Evolutionary conservation across 2,329 filamentous ascomycete genomes (phyloP).

Genomic region (Microdochium paspali): DNA sequence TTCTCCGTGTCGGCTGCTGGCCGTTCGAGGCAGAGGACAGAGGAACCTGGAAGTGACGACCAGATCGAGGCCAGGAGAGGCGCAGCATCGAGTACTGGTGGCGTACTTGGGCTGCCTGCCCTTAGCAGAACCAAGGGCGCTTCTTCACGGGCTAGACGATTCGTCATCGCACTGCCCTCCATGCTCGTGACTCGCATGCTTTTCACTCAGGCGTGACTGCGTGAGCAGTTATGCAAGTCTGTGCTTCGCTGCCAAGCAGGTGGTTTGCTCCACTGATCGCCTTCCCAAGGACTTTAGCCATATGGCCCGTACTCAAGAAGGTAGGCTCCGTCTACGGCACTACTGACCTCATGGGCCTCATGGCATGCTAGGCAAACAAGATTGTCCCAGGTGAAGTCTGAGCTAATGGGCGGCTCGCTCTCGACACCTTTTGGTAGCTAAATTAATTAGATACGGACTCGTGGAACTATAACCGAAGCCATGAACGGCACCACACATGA

Average conservation of each 20-base stretch:
- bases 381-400: background rate
- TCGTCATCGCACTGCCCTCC: constrained; percentile 20
- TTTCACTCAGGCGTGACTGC: constrained; percentile 4
- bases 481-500: background rate
- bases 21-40: no score
- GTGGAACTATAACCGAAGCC: background rate
- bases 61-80: constrained; percentile 14
- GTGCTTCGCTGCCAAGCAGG: background rate
- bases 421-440: background rate
- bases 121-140: background rate
- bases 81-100: constrained; percentile 15
- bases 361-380: background rate
- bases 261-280: constrained; percentile 3
- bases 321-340: background rate
- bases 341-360: background rate
- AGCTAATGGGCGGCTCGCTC: background rate
- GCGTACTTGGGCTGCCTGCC: constrained; percentile 11
- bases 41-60: background rate
- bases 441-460: background rate
- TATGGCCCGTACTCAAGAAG: background rate
- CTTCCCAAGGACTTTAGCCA: constrained; percentile 2
- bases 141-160: constrained; percentile 16
- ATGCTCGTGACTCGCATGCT: constrained; percentile 23
- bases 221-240: constrained; percentile 1
- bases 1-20: no score